Evolutionary conservation across 2,329 filamentous ascomycete species (phyloP).

Genomic region (Fusarium foetens): DNA sequence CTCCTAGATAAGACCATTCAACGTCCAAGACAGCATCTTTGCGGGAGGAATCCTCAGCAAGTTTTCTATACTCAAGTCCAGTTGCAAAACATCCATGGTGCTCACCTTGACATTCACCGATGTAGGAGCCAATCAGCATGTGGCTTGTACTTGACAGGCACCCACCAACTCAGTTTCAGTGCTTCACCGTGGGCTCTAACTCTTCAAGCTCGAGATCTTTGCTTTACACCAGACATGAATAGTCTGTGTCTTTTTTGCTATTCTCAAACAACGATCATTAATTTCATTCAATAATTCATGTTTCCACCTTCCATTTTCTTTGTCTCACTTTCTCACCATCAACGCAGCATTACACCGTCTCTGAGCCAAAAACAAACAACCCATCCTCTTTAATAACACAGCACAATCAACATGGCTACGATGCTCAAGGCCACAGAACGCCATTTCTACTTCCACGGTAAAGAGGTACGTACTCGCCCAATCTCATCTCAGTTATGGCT

Average conservation of each 20-base stretch:
- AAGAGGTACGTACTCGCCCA: conserved; percentile 41
- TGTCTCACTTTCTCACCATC: not conserved
- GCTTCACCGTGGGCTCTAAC: conserved; percentile 4
- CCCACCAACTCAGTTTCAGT: not conserved
- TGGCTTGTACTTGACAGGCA: not conserved
- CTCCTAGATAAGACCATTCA: not conserved
- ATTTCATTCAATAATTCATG: not conserved
- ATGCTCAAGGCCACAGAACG: conserved; percentile 59
- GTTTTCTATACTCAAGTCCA: too few relatives aligned
- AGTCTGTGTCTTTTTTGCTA: not conserved
- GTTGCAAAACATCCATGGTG: not conserved
- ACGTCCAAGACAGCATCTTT: not conserved
- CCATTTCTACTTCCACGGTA: conserved; percentile 63
- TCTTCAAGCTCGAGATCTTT: not conserved
- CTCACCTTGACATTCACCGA: conserved; percentile 2
- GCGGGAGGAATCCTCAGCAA: not conserved
- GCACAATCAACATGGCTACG: not conserved
- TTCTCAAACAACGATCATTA: not conserved
- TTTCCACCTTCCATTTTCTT: not conserved
- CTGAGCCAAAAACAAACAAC: not conserved
- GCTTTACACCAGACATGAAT: not conserved
- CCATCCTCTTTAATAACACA: not conserved
- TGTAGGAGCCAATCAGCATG: conserved; percentile 16
- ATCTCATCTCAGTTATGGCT: not conserved
- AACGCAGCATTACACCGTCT: not conserved